Evolutionary conservation across 257 asterid genomes (phyloP), one percentile per base, ranked within the genome.

Genomic region (Echites panduratus): DNA sequence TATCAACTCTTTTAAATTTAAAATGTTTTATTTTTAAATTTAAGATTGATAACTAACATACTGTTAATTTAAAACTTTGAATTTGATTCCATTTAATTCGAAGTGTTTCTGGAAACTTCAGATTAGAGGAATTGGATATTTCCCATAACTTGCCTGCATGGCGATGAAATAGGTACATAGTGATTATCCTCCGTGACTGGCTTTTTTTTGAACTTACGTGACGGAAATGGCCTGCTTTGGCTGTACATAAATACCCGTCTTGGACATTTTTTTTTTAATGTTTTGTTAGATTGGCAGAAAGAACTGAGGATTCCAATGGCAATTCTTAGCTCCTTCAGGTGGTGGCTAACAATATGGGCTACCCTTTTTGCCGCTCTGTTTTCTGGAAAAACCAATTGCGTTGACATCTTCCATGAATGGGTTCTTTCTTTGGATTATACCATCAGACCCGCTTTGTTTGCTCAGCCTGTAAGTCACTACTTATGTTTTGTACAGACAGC

Each of bases 391-490:
- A 68, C 72, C 40, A 68, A 41, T 40, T 29, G 81, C 54, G 66
- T 69, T 19, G 83, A 79, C n/a, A 82, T 79, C 50, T 76, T 68
- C 41, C 70, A 73, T 32, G 77, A 78, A 59, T 82, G 85, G 83
- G 69, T 70, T 48, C 83, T 82, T 79, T 48, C 85, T 29, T 56
- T 76, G 9, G 81, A 79, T 32, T 56, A 72, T 27, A 19, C 76
- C 19, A 19, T 79, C 11, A 44, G 47, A 4, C 83, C 85, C 9
- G 0, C 73, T 0, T 26, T 63, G 27, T 70, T 66, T 65, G 47
- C 77, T 79, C 77, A 70, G 53, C 76, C 83, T 57, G 83, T 82
- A 61, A 32, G 85, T 59, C 38, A 48, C 52, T 43, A 6, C 26
- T 17, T 5, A 4, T 8, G 14, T 19, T 53, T 2, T 50, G 7